Base-by-base conservation (phyloP, 2,329 filamentous ascomycete genomes). In the Curvularia lunata region DNA sequence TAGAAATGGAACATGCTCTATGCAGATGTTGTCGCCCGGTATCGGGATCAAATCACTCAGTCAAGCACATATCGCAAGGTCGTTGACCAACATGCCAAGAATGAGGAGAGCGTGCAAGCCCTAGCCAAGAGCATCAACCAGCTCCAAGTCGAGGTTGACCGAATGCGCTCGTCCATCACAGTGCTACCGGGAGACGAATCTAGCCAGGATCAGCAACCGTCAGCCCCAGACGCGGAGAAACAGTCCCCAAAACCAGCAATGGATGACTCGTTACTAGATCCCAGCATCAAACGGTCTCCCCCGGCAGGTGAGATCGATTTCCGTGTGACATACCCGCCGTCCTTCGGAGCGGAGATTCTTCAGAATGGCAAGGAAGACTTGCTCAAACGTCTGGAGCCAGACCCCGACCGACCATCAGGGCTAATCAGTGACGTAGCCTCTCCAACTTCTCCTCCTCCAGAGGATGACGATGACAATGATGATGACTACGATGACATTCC, bases 401-500 rank as follows among this genome's bases (percentile, higher is more conserved):
- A 80, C 64, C 75, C 78, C 57, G 73, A 78, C 65, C 74, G 75
- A 67, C 73, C 74, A 57, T 71, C 70, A 67, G 68, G 68, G 65
- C 73, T 75, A 67, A 75, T 72, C 62, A 72, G 66, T 67, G 64
- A 77, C 61, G 72, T 77, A 72, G 75, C 72, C 61, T 76, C 73
- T 55, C 75, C 75, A 3, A 68, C 75, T 34, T 78, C 77, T 49
- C 77, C 77, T 59, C 73, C 70, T 18, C 71, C 74, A 34, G 84
- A 87, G 54, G 87, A 89, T 40, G 88, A 90, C 50, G 87, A 89
- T 46, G 84, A 84, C 53, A 66, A 65, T 64, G 90, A 92, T 59
- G 89, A 92, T 68, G 89, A 92, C 63, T 91, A 90, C n/a, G 90
- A 90, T 65, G 88, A 85, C 16, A 88, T 92, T 64, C 79, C 80